Evolutionary conservation across 345 rosid genomes (phyloP).

Genomic region (Aegle marmelos): DNA sequence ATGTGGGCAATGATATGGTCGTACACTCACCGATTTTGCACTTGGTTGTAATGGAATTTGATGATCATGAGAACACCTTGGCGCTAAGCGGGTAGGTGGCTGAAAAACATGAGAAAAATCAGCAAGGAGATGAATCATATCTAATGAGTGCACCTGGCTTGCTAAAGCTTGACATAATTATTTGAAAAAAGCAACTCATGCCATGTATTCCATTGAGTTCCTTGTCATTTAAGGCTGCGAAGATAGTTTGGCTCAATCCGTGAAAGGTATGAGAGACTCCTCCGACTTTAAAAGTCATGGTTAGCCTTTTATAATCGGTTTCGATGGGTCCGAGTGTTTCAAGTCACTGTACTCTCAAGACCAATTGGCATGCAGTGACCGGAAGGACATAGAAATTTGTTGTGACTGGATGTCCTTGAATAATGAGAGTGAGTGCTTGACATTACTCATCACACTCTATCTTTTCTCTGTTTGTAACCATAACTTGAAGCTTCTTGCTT

Average conservation of each 20-base stretch:
- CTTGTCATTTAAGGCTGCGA: background rate
- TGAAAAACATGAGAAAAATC: background rate
- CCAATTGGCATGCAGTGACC: too few species aligned
- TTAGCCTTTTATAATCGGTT: too few species aligned
- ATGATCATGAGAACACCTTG: background rate
- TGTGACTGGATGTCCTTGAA: too few species aligned
- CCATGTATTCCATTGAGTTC: background rate
- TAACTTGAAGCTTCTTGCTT: background rate
- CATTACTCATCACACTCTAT: too few species aligned
- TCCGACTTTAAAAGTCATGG: too few species aligned
- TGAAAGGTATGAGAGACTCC: too few species aligned
- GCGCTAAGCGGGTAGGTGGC: background rate
- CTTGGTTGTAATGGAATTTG: background rate
- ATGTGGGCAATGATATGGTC: background rate
- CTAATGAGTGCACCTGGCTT: background rate
- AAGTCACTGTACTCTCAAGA: too few species aligned
- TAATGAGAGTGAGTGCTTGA: too few species aligned
- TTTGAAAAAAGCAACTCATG: too few species aligned
- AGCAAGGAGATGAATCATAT: background rate
- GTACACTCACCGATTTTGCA: background rate
- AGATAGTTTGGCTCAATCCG: background rate
- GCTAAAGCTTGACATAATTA: background rate
- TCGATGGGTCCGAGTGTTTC: too few species aligned
- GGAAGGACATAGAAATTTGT: too few species aligned
- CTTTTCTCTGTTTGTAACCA: too few species aligned